Evolutionary conservation across 2,329 filamentous ascomycete genomes (phyloP).

Genomic region (Diaporthe ampelina): DNA sequence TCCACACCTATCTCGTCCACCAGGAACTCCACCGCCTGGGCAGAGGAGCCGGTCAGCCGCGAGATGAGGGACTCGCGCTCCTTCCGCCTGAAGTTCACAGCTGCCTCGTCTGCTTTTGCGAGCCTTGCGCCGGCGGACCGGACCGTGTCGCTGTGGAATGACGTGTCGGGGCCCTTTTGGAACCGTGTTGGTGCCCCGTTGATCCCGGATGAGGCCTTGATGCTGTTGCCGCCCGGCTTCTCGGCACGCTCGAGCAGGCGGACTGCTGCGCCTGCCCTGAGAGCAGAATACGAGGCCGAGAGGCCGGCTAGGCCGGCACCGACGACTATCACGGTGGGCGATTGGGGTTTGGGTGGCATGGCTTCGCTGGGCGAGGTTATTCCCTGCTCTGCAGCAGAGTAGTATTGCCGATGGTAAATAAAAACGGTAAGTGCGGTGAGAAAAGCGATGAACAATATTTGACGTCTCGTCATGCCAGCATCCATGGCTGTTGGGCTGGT

Average conservation of each 20-base stretch:
- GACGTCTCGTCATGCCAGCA: conserved; percentile 46
- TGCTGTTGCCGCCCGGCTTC: conserved; percentile 74
- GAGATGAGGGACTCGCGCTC: conserved; percentile 61
- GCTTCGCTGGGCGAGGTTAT: background rate
- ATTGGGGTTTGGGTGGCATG: conserved; percentile 40
- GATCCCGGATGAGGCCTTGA: conserved; percentile 77
- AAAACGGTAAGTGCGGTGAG: conserved; percentile 35
- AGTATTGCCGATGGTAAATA: conserved; percentile 25
- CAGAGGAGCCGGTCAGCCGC: conserved; percentile 63
- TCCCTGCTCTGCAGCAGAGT: background rate
- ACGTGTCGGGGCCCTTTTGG: conserved; percentile 57
- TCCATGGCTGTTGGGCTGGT: background rate
- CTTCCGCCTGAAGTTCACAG: conserved; percentile 25
- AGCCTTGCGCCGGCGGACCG: conserved; percentile 66
- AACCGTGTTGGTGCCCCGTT: conserved; percentile 73
- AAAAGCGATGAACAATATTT: conserved; percentile 34
- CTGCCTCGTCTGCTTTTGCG: conserved; percentile 45
- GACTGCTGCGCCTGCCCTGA: conserved; percentile 66
- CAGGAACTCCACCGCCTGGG: conserved; percentile 68
- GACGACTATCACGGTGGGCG: conserved; percentile 68
- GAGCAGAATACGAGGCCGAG: conserved; percentile 69
- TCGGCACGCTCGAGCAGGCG: conserved; percentile 70
- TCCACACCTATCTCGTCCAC: conserved; percentile 70
- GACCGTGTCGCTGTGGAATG: conserved; percentile 70
- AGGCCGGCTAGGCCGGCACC: conserved; percentile 76